phyloP scores from a whole-genome alignment of 1,139 yeast species.

The Diutina pseudorugosa region DNA sequence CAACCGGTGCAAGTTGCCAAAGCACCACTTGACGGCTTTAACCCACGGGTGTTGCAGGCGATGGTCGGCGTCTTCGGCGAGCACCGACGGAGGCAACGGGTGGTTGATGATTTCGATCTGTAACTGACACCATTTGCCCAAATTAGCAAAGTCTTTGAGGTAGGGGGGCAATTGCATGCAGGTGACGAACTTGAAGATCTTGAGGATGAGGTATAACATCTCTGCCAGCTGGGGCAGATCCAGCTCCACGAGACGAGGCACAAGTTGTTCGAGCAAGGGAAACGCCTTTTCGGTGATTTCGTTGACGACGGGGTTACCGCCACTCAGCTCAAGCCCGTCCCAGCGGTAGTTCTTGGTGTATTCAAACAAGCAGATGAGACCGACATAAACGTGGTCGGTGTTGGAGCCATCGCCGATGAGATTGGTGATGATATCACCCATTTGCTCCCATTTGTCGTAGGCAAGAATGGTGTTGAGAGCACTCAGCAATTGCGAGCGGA shows the following conservation, averaged over 20 bases:
- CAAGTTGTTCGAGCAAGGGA: conserved; percentile 43
- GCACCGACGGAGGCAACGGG: conserved; percentile 26
- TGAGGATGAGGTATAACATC: conserved; percentile 47
- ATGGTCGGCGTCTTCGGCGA: conserved; percentile 25
- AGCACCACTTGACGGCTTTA: conserved; percentile 63
- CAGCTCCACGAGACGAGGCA: conserved; percentile 24
- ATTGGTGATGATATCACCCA: conserved; percentile 22
- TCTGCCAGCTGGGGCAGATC: conserved; percentile 32
- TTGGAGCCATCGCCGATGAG: conserved; percentile 34
- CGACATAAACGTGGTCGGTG: conserved; percentile 42
- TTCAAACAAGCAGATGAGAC: conserved; percentile 43
- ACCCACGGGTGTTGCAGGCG: conserved; percentile 35
- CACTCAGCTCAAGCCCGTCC: conserved; percentile 33
- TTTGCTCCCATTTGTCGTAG: conserved; percentile 35
- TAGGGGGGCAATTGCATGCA: conserved; percentile 46
- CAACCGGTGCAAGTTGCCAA: conserved; percentile 52
- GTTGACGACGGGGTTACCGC: conserved; percentile 27
- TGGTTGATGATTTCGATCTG: conserved; percentile 41
- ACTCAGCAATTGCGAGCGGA: conserved; percentile 28
- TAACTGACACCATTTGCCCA: conserved; percentile 54
- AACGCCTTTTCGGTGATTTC: conserved; percentile 35
- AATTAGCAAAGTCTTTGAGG: conserved; percentile 35
- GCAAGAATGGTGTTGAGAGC: conserved; percentile 32
- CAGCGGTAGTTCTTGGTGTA: conserved; percentile 48
- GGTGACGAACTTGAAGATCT: conserved; percentile 54